A percentile compares a stretch with the other conserved stretches of the same genome.
phyloP scores from a whole-genome alignment of 2,329 filamentous ascomycete genomes.

The Colletotrichum falcatum region DNA sequence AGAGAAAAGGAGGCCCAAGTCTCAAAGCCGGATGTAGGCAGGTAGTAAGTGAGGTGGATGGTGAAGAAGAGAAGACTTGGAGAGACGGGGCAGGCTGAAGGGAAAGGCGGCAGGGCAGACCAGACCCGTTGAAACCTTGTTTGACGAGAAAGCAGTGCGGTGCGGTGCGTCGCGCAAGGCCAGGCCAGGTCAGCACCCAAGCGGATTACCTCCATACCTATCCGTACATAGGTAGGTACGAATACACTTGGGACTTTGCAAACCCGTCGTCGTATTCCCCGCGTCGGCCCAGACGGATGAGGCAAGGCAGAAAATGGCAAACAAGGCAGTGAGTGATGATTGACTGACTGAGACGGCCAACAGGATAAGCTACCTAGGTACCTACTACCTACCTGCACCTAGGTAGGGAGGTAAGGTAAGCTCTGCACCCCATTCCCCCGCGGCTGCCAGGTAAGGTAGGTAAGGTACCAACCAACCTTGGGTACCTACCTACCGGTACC shows the following conservation, averaged over 20 bases:
- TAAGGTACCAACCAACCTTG: neutral
- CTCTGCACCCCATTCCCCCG: slow-evolving; percentile 9
- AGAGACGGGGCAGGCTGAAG: neutral
- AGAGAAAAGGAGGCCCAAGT: neutral
- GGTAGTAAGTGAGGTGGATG: neutral
- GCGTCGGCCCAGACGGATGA: neutral
- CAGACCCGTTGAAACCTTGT: slow-evolving; percentile 39
- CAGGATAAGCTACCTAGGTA: no score
- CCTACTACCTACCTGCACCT: no score
- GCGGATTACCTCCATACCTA: neutral
- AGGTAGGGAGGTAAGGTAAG: no score
- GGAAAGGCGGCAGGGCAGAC: slow-evolving; percentile 7
- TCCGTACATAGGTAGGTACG: no score
- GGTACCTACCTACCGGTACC: neutral
- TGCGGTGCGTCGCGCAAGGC: slow-evolving; percentile 20
- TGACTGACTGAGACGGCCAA: neutral
- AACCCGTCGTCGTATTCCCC: neutral
- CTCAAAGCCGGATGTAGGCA: neutral
- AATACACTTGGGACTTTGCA: neutral
- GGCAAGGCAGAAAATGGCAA: neutral
- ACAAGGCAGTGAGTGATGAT: neutral
- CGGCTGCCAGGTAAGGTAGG: neutral
- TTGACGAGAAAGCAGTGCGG: slow-evolving; percentile 24
- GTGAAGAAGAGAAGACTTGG: neutral
- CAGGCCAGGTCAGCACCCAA: slow-evolving; percentile 19